Base-by-base conservation (phyloP, 108 stramenopile genomes). In the Aurantiochytrium sp. region DNA sequence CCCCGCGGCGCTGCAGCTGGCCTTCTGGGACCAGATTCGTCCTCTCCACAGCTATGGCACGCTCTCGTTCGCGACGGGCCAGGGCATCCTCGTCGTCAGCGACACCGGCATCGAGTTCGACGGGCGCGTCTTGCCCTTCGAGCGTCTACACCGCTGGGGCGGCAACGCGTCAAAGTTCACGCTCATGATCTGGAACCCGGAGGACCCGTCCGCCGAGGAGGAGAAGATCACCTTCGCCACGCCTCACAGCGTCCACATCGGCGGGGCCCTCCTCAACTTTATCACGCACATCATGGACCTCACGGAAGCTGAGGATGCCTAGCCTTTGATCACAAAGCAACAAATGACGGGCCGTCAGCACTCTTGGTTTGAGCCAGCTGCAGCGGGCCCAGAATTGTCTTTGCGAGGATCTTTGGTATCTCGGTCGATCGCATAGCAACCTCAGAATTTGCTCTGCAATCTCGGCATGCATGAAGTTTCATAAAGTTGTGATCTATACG, bases 61-160 rank as follows among this genome's bases (percentile, higher is more conserved):
- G 39, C 45, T 81, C 27, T 81, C 73, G 42, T 30, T 92, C 53
- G 53, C 88, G 41, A 81, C 73, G 42, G 73, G 30, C 42, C 39
- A 30, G 42, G 45, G 45, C 12, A 24, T 10, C n/a, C 55, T 94
- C 15, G 91, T 68, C 6, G 89, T 92, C 89, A 92, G 91, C 69
- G 86, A 87, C 37, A 89, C 89, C 34, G 93, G 93, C 52, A 89
- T 94, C 90, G 52, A 90, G 68, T 55, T 73, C 37, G 37, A 50
- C 36, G 90, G 89, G 86, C 68, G 68, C 45, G 37, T 53, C 52
- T 92, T 91, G 87, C 88, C 90, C 73, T 94, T 90, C 90, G 91
- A 91, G 48, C 92, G 92, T 65, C 65, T 94, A 32, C 91, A 91
- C 89, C 87, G 93, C 30, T 94, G 93, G 93, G 90, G 93, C 42